Base-by-base conservation (phyloP, 169 alveolate genomes). In the Plasmodium knowlesi region DNA sequence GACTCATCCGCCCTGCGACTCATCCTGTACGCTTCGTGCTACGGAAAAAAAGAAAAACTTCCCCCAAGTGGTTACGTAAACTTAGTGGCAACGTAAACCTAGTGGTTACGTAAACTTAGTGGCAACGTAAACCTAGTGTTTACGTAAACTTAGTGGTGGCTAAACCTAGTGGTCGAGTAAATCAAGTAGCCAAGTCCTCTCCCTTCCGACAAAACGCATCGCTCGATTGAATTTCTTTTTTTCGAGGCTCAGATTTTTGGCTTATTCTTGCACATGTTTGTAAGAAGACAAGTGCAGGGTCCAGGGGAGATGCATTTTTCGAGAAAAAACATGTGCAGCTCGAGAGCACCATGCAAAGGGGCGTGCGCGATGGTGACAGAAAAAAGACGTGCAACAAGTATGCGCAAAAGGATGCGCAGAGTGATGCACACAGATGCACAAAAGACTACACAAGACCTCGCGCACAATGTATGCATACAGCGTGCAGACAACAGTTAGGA, bases 1-100 rank as follows among this genome's bases (percentile, higher is more conserved):
- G 39, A n/a, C 41, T 82, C 70, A 53, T 82, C 90, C 90, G 54
- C 54, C 53, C 84, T 76, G 50, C 53, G 28, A 10, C 53, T 43
- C 53, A 32, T 32, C 39, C 39, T 32, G 1, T 1, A 32, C 39
- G 39, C 39, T 32, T 32, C 39, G 39, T 32, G 39, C 39, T 32
- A 3, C 5, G 5, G 3, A 32, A 32, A 32, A 32, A 32, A 32
- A 3, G 39, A 32, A 32, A 32, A 32, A n/a, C n/a, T 3, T 32
- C 39, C 1, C 39, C 53, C 53, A 43, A 10, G 53, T 5, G 53
- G 53, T 1, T 1, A 32, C 1, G 39, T 3, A 3, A 3, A 32
- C 39, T 32, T 3, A 32, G 39, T 32, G 39, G 39, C 3, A 32
- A 32, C 1, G 5, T 32, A 32, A 32, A 32, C 39, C 3, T 32